Evolutionary conservation across 805 yeast genomes (phyloP).

Genomic region (Brettanomyces bruxellensis): DNA sequence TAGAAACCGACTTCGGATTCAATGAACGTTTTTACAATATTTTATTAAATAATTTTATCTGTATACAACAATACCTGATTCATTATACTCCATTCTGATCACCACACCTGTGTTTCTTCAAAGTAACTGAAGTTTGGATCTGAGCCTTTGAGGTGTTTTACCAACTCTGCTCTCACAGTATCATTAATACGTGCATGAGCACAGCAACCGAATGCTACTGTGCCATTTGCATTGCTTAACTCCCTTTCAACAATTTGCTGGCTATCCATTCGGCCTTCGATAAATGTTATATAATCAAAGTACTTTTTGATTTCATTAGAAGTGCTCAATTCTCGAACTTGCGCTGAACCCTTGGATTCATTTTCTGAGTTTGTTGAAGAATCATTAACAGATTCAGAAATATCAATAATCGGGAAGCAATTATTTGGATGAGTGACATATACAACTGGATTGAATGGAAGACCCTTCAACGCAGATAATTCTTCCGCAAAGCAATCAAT

Average conservation of each 20-base stretch:
- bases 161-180: constrained; percentile 17
- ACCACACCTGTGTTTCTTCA: constrained; percentile 30
- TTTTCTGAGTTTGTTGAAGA: too few species aligned
- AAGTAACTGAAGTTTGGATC: constrained; percentile 20
- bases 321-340: constrained; percentile 4
- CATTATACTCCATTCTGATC: neutral
- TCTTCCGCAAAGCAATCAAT: constrained; percentile 44
- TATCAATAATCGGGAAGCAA: too few species aligned
- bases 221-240: constrained; percentile 27
- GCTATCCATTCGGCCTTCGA: constrained; percentile 35
- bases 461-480: constrained; percentile 20
- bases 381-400: too few species aligned
- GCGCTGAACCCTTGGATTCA: constrained; percentile 11
- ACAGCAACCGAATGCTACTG: constrained; percentile 40
- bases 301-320: constrained; percentile 9
- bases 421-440: constrained; percentile 27
- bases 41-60: too few species aligned
- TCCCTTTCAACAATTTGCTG: constrained; percentile 28
- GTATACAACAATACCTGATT: too few species aligned
- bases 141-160: constrained; percentile 7
- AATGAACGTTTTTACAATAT: neutral
- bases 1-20: neutral
- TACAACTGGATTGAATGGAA: constrained; percentile 29
- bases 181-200: constrained; percentile 37
- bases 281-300: constrained; percentile 31